These are phyloP conservation scores for Aspergillus sclerotialis DNA, from an alignment of 2,329 filamentous ascomycete genomes.

Conservation along the genomic window DNA sequence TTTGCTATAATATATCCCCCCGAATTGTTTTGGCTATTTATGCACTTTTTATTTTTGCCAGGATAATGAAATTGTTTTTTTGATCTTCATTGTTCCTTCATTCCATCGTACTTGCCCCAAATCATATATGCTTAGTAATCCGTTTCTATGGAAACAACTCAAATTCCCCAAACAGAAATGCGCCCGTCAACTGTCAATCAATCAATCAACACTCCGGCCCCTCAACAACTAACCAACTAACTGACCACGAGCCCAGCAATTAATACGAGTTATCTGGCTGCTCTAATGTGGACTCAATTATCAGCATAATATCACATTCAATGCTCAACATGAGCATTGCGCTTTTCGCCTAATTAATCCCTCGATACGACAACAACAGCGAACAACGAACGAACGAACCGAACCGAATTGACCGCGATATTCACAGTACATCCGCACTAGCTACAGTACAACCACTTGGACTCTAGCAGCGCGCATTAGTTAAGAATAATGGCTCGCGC, in stretches of 20 bases:
- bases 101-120: no score
- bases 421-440: no score
- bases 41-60: no score
- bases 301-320: background rate
- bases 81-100: no score
- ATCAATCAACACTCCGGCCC: background rate
- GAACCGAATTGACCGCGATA: background rate
- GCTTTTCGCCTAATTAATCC: background rate
- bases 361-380: background rate
- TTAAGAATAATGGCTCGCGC: conserved; percentile 17
- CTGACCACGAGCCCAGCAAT: no score
- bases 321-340: conserved; percentile 2
- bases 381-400: background rate
- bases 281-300: no score
- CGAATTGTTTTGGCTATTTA: background rate
- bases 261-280: no score
- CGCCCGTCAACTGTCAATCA: background rate
- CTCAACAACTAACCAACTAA: background rate
- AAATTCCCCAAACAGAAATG: background rate
- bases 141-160: conserved; percentile 6
- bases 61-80: no score
- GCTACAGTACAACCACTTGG: no score
- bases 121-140: background rate
- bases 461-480: no score
- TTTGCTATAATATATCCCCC: background rate